Base-by-base conservation (phyloP, 257 asterid genomes). In the Nicotiana undulata region DNA sequence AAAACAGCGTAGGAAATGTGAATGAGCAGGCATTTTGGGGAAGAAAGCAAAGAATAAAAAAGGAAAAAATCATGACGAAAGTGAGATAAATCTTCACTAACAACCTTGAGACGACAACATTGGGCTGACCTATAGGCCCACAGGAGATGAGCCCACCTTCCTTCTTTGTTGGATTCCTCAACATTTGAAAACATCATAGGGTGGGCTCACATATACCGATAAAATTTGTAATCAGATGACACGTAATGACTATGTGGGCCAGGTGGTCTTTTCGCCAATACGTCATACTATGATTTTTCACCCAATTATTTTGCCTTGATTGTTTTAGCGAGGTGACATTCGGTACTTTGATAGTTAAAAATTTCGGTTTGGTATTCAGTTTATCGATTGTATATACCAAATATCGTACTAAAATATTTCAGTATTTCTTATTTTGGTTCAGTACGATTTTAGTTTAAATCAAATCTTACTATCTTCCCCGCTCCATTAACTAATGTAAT, bases 91-190 rank as follows among this genome's bases (percentile, higher is more conserved):
- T 37, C 9, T n/a, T 34, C 26, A 18, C 18, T 9, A 34, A 37
- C 53, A 34, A 34, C 76, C 29, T 3, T 68, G 55, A 68, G 55
- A n/a, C 32, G 32, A 70, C 77, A 70, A 37, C 15, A 2, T 22
- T 70, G 59, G 77, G 77, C 59, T 70, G 32, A 17, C 34, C 20
- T 11, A 13, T 2, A 70, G 58, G 77, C 37, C 77, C 58, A 70
- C 77, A 70, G n/a, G 22, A 22, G 15, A 44, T 22, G 77, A 70
- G 77, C 59, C 59, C 77, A 44, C 77, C 77, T 70, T 70, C 77
- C 77, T 70, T 40, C 59, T 40, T 70, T 44, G 77, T 44, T 70
- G 59, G 77, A 44, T 70, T 70, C 20, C 37, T 70, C 6, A 44
- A 44, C 77, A 70, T 20, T 15, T 70, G 37, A 68, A 40, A 68